Percentiles rank a stretch among this genome's conserved stretches.
Evolutionary conservation across 1,284 basidiomycete species (phyloP).

Genomic region (Trichosporon asahii): DNA sequence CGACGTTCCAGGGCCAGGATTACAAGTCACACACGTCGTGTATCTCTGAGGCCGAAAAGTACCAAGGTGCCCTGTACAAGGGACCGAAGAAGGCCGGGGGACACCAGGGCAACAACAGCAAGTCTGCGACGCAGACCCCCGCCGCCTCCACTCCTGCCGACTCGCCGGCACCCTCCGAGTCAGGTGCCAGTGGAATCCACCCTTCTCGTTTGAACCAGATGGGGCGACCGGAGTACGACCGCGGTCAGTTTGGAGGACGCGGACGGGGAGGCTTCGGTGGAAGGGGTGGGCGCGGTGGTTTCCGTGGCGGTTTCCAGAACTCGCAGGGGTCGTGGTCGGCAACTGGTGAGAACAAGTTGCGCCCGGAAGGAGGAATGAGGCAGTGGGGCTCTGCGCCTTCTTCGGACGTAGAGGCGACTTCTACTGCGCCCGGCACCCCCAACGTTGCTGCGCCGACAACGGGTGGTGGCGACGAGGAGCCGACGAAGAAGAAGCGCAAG

Average conservation of each 20-base stretch:
- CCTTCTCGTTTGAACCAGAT: constrained; percentile 34
- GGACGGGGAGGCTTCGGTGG: constrained; percentile 20
- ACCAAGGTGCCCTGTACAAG: constrained; percentile 79
- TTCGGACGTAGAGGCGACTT: constrained; percentile 13
- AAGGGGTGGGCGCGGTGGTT: constrained; percentile 20
- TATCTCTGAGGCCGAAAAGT: constrained; percentile 85
- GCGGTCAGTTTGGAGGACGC: constrained; percentile 16
- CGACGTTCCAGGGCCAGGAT: constrained; percentile 68
- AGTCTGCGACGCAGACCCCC: constrained; percentile 22
- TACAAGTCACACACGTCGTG: constrained; percentile 80
- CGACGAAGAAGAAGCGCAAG: constrained; percentile 47
- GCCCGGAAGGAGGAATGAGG: constrained; percentile 40
- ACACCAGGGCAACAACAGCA: constrained; percentile 1
- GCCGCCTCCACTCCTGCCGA: constrained; percentile 22
- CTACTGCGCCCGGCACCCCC: constrained; percentile 12
- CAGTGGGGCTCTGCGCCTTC: constrained; percentile 45
- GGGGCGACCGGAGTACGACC: background rate
- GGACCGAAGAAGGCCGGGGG: constrained; percentile 47
- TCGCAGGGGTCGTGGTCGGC: constrained; percentile 10
- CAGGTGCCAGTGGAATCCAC: constrained; percentile 31
- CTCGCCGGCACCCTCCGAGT: constrained; percentile 23
- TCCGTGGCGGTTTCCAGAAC: background rate
- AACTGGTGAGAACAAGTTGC: constrained; percentile 40
- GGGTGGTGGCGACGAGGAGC: constrained; percentile 21
- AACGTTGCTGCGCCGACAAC: no score